Evolutionary conservation across 495 filamentous ascomycete genomes (phyloP).

Genomic region (Trichocladium uniseriatum): DNA sequence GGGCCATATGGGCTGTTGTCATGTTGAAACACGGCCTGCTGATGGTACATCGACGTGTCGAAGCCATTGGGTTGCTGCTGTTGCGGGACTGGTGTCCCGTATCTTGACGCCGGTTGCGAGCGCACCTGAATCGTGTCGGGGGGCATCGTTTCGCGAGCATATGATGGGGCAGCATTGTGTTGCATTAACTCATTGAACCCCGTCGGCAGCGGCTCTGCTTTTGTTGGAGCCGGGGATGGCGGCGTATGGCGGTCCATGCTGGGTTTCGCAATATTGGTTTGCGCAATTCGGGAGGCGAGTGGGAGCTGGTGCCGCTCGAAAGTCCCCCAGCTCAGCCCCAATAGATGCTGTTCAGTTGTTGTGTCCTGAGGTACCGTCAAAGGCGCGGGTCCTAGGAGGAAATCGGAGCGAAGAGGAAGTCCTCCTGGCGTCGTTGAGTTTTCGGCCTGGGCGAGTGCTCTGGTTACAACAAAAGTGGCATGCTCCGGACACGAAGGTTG

Average conservation of each 20-base stretch:
- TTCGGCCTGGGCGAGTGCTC: background rate
- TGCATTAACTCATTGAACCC: constrained; percentile 41
- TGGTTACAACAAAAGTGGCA: background rate
- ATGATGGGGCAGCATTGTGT: constrained; percentile 36
- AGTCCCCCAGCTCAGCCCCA: too few relatives aligned
- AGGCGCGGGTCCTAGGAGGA: too few relatives aligned
- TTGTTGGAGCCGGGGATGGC: constrained; percentile 35
- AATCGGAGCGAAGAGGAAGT: background rate
- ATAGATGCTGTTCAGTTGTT: too few relatives aligned
- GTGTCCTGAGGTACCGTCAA: too few relatives aligned
- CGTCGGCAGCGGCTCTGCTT: constrained; percentile 31
- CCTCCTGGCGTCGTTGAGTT: background rate
- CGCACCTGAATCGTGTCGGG: constrained; percentile 24
- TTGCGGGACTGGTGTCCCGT: constrained; percentile 32
- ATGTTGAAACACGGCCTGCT: constrained; percentile 29
- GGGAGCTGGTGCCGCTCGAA: too few relatives aligned
- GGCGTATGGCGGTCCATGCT: constrained; percentile 31
- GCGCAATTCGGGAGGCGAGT: too few relatives aligned
- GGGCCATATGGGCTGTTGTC: constrained; percentile 26
- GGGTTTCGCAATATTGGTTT: background rate
- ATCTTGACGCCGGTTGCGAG: constrained; percentile 36
- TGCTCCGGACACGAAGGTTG: background rate
- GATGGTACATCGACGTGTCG: constrained; percentile 21
- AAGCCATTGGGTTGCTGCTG: constrained; percentile 13
- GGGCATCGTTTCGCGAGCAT: constrained; percentile 17